Evolutionary conservation across 768 basidiomycete species (phyloP).

Genomic region (Lepiota brunneoincarnata): DNA sequence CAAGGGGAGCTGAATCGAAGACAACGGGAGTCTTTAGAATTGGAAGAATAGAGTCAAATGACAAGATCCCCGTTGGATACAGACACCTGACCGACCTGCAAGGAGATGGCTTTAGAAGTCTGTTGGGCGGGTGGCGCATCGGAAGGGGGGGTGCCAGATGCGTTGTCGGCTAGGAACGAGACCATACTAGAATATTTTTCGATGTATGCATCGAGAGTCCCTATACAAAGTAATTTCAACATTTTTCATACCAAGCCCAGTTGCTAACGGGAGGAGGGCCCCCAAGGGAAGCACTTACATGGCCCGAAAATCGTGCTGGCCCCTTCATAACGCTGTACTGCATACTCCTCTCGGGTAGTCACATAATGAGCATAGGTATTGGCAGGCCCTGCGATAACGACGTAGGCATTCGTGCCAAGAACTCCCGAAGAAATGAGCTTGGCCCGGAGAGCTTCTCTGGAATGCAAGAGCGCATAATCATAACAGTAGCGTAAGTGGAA

Average conservation of each 20-base stretch:
- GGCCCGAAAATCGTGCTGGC: constrained; percentile 78
- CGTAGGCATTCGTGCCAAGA: constrained; percentile 65
- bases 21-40: constrained; percentile 53
- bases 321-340: constrained; percentile 76
- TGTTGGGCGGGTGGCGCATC: constrained; percentile 66
- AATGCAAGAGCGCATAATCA: constrained; percentile 1
- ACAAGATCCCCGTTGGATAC: background rate
- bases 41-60: background rate
- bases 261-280: too few relatives aligned
- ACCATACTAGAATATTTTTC: constrained; percentile 70
- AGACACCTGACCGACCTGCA: constrained; percentile 43
- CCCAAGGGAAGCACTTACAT: constrained; percentile 43
- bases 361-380: constrained; percentile 80
- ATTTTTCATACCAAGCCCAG: background rate
- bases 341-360: constrained; percentile 70
- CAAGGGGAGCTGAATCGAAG: constrained; percentile 54
- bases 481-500: constrained; percentile 18
- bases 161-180: constrained; percentile 53
- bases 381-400: constrained; percentile 79
- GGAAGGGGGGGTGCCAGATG: constrained; percentile 48
- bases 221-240: constrained; percentile 28
- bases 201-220: constrained; percentile 78
- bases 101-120: constrained; percentile 61
- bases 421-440: constrained; percentile 61
- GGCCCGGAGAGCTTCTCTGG: constrained; percentile 65